Base-by-base conservation (phyloP, 768 basidiomycete genomes). In the Phaffia tasmanica region DNA sequence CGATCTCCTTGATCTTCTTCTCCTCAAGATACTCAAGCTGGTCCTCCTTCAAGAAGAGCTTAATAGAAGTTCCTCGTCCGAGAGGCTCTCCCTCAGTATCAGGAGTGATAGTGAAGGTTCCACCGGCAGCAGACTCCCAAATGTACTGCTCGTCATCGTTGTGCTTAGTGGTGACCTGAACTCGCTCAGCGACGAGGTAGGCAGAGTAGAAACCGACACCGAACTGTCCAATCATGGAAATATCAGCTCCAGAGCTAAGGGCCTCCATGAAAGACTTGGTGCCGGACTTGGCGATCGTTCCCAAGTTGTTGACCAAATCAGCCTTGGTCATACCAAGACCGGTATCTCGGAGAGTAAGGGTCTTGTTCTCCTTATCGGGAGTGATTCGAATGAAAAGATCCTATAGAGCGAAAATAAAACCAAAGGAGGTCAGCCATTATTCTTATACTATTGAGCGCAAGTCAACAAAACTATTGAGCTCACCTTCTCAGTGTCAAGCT, bases 271-370 rank as follows among this genome's bases (percentile, higher is more conserved):
- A 99, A 69, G 92, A 67, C 81, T 92, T 92, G 69, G 89, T 92
- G 71, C 89, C 89, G 62, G 89, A 92, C 83, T 69, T 69, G 78
- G 89, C 89, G 75, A 92, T 91, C 63, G 89, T 92, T 77, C 66
- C 90, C 69, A 95, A 82, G 83, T 98, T 98, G 85, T 99, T 99
- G 78, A 98, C 94, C 76, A 99, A 83, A 80, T 99, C 95, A 69
- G 95, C 93, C 83, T 98, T 99, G 82, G 95, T 99, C 94, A 98
- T 95, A 77, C 95, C 94, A 70, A 99, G 81, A 85, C 95, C 95
- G 67, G 89, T 87, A 78, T 99, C 94, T 70, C 90, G 88, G 78
- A 98, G 84, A 77, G 83, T 79, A 69, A 99, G 85, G 64, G 86
- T 75, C 78, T 94, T 95, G 81, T 87, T 86, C 80, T 92, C 94